Evolutionary conservation across 1,284 basidiomycete genomes (phyloP).

Genomic region (Mycena sp.): DNA sequence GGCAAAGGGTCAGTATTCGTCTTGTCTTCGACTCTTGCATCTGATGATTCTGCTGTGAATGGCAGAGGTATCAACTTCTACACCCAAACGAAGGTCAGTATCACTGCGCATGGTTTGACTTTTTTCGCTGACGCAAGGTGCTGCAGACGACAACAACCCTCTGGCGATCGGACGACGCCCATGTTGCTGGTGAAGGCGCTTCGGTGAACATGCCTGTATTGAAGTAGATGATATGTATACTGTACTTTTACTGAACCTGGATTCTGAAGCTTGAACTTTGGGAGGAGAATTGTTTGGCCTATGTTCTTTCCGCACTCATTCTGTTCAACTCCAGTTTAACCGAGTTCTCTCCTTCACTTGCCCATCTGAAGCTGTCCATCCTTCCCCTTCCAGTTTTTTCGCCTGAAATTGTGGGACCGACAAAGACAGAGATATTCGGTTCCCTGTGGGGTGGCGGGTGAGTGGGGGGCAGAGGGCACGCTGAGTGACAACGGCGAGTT

Average conservation of each 20-base stretch:
- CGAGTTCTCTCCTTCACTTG: too few species aligned
- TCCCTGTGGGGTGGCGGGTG: too few species aligned
- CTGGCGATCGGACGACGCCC: constrained; percentile 85
- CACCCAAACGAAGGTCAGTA: constrained; percentile 83
- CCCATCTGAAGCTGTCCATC: too few species aligned
- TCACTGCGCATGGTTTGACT: constrained; percentile 1
- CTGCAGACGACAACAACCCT: constrained; percentile 81
- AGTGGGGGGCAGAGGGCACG: too few species aligned
- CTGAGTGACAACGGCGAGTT: too few species aligned
- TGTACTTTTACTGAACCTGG: constrained; percentile 5
- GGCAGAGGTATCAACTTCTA: constrained; percentile 87
- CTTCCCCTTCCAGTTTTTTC: too few species aligned
- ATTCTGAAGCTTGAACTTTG: not conserved
- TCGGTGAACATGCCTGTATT: constrained; percentile 81
- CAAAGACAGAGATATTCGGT: too few species aligned
- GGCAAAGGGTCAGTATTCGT: constrained; percentile 75
- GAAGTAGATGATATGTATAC: constrained; percentile 11
- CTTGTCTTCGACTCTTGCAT: not conserved
- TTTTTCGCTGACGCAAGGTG: not conserved
- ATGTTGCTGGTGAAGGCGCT: constrained; percentile 68
- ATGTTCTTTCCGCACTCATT: too few species aligned
- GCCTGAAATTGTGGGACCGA: too few species aligned
- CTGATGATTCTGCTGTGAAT: constrained; percentile 9
- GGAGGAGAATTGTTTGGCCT: not conserved
- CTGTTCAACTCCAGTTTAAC: too few species aligned